These are phyloP conservation scores for Ormosia semicastrata DNA, from an alignment of 306 rosid genomes.

Conservation along the genomic window DNA sequence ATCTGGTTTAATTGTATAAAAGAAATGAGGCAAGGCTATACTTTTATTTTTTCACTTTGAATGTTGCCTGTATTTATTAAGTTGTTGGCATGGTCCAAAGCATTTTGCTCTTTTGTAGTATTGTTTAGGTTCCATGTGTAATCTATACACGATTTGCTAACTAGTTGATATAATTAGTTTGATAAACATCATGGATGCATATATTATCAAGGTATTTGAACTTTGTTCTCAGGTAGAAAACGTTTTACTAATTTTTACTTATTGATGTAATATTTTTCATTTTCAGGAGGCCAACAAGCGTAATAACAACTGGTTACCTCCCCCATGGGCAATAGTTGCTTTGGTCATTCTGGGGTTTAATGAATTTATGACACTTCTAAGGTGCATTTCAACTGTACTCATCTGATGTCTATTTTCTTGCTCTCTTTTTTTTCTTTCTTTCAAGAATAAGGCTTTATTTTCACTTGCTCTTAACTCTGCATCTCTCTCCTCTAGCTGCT, in stretches of 20 bases:
- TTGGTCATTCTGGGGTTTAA: constrained; percentile 82
- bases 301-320: constrained; percentile 95
- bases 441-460: constrained; percentile 13
- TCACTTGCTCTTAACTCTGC: neutral
- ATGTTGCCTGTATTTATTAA: constrained; percentile 8
- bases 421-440: neutral
- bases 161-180: neutral
- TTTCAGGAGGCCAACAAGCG: constrained; percentile 96
- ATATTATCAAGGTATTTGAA: neutral
- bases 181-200: constrained; percentile 9
- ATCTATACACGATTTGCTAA: neutral
- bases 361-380: constrained; percentile 92
- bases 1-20: neutral
- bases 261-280: constrained; percentile 15
- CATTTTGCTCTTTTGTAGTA: neutral
- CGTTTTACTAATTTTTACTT: neutral
- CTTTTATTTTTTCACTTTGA: constrained; percentile 7
- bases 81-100: constrained; percentile 13
- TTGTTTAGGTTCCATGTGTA: constrained; percentile 3
- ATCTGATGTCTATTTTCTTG: constrained; percentile 18
- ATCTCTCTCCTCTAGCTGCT: constrained; percentile 1
- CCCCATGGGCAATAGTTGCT: constrained; percentile 97
- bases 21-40: neutral
- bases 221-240: neutral
- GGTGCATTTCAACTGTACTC: constrained; percentile 43